Evolutionary conservation across 129 eudicot genomes (phyloP).

Genomic region (Flaveria trinervia): DNA sequence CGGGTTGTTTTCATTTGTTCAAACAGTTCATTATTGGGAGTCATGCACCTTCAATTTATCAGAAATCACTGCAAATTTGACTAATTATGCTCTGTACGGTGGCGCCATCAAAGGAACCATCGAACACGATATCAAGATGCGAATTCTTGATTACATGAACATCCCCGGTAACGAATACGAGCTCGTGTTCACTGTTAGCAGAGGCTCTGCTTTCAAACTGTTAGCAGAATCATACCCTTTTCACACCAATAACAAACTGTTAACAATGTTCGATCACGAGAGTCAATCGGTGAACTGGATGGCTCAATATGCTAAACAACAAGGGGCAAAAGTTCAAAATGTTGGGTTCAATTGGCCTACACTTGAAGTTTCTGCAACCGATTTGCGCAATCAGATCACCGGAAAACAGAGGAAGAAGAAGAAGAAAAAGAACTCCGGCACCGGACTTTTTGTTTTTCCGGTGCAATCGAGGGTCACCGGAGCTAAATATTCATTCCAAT

Average conservation of each 20-base stretch:
- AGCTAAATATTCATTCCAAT: slow-evolving; percentile 88
- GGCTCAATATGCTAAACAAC: slow-evolving; percentile 79
- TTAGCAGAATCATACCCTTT: slow-evolving; percentile 93
- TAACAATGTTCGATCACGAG: slow-evolving; percentile 96
- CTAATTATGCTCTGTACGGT: slow-evolving; percentile 86
- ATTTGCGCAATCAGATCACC: slow-evolving; percentile 68
- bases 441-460: slow-evolving; percentile 90
- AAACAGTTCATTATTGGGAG: slow-evolving; percentile 81
- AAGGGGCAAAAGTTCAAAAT: slow-evolving; percentile 79
- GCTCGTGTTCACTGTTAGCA: slow-evolving; percentile 85
- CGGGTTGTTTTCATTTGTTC: slow-evolving; percentile 87
- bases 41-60: slow-evolving; percentile 79
- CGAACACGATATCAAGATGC: slow-evolving; percentile 74
- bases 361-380: slow-evolving; percentile 73
- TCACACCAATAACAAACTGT: slow-evolving; percentile 73
- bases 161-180: slow-evolving; percentile 88
- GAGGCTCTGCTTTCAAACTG: slow-evolving; percentile 90
- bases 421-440: slow-evolving; percentile 40
- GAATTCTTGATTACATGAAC: slow-evolving; percentile 87
- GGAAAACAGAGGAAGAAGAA: slow-evolving; percentile 73
- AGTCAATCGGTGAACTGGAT: slow-evolving; percentile 96
- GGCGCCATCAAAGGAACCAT: slow-evolving; percentile 79
- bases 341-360: slow-evolving; percentile 98
- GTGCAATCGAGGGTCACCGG: slow-evolving; percentile 97
- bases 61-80: slow-evolving; percentile 81